A percentile compares a stretch with the other conserved stretches of the same genome.
Evolutionary conservation across 805 yeast species (phyloP).

Genomic region (Pichia insulana): DNA sequence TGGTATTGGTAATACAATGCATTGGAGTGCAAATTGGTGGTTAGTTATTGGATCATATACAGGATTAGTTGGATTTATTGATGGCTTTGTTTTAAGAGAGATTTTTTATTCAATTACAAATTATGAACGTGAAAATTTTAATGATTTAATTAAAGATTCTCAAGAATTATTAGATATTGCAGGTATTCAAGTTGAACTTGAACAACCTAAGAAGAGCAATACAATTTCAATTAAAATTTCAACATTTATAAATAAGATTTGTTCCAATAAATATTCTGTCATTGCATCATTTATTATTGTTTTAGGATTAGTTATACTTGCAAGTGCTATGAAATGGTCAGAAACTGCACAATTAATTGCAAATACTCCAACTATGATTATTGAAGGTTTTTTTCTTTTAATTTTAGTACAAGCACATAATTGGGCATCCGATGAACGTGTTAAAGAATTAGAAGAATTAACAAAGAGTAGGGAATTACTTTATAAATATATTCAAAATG

Average conservation of each 20-base stretch:
- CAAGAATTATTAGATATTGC: constrained; percentile 22
- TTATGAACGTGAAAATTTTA: constrained; percentile 17
- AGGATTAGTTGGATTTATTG: constrained; percentile 34
- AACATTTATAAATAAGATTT: constrained; percentile 18
- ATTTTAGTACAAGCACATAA: constrained; percentile 31
- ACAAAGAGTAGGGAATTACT: constrained; percentile 11
- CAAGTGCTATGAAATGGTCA: constrained; percentile 29
- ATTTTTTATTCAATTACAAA: constrained; percentile 24
- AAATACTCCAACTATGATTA: constrained; percentile 35
- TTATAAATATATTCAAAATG: constrained; percentile 5
- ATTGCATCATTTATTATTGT: constrained; percentile 21
- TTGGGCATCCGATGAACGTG: constrained; percentile 13
- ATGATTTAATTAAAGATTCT: constrained; percentile 24
- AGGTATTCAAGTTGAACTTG: constrained; percentile 16
- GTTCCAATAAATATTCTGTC: constrained; percentile 28
- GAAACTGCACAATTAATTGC: constrained; percentile 31
- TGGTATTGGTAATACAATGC: constrained; percentile 28
- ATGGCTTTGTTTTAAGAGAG: constrained; percentile 33
- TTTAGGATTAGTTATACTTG: constrained; percentile 24
- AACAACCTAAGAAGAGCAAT: constrained; percentile 6
- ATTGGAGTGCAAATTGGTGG: constrained; percentile 34
- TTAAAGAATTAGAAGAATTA: constrained; percentile 8
- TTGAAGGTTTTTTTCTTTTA: constrained; percentile 32
- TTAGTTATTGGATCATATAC: constrained; percentile 37
- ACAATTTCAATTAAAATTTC: constrained; percentile 13